Evolutionary conservation across 345 rosid genomes (phyloP).

Genomic region (Heritiera fomes): DNA sequence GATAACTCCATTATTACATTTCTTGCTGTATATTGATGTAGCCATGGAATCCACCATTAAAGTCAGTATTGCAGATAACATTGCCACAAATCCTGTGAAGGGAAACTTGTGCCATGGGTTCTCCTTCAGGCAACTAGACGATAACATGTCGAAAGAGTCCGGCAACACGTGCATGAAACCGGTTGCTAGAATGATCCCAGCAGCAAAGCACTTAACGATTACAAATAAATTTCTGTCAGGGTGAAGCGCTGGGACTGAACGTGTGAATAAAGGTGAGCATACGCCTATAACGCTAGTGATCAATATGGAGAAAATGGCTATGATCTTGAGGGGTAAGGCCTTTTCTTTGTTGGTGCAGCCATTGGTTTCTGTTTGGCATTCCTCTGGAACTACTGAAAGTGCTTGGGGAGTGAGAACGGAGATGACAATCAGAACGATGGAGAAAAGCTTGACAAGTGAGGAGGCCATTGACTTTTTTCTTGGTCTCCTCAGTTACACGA

Average conservation of each 20-base stretch:
- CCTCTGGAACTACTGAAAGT: conserved; percentile 10
- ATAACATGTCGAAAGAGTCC: conserved; percentile 74
- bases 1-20: conserved; percentile 23
- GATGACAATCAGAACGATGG: conserved; percentile 26
- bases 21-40: conserved; percentile 47
- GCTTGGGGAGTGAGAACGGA: conserved; percentile 18
- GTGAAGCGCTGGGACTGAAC: conserved; percentile 51
- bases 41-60: conserved; percentile 70
- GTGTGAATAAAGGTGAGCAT: conserved; percentile 53
- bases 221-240: conserved; percentile 60
- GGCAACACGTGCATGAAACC: conserved; percentile 91
- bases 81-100: conserved; percentile 75
- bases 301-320: conserved; percentile 30
- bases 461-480: conserved; percentile 20
- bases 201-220: conserved; percentile 62
- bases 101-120: conserved; percentile 88
- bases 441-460: conserved; percentile 15
- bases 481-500: not conserved
- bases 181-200: conserved; percentile 79
- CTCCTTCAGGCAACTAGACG: conserved; percentile 57
- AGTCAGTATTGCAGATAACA: conserved; percentile 65
- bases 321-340: conserved; percentile 22
- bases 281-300: conserved; percentile 69
- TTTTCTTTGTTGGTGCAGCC: conserved; percentile 17
- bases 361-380: conserved; percentile 5